phyloP scores from a whole-genome alignment of 441 rosid species.

The Aleurites moluccanus region DNA sequence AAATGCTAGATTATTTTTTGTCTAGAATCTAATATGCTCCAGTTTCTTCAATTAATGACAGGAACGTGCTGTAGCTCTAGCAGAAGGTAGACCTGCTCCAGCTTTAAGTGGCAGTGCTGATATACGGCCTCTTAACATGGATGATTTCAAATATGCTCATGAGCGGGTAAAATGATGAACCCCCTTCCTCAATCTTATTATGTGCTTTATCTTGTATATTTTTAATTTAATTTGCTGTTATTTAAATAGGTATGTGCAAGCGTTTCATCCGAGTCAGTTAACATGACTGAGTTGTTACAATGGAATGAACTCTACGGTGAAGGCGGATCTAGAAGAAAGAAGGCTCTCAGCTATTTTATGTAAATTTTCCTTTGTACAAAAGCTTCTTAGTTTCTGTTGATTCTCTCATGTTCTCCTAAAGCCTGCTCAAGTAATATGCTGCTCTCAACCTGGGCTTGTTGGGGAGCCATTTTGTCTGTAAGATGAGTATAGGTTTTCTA shows the following conservation, averaged over 20 bases:
- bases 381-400: slow-evolving; percentile 31
- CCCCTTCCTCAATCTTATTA: neutral
- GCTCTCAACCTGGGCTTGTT: slow-evolving; percentile 24
- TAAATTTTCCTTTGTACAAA: slow-evolving; percentile 48
- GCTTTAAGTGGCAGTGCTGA: slow-evolving; percentile 69
- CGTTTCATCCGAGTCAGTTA: slow-evolving; percentile 83
- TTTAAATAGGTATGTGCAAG: slow-evolving; percentile 78
- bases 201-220: neutral
- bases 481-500: slow-evolving; percentile 38
- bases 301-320: slow-evolving; percentile 96
- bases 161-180: slow-evolving; percentile 50
- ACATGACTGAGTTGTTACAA: slow-evolving; percentile 86
- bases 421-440: slow-evolving; percentile 35
- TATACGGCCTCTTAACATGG: slow-evolving; percentile 60
- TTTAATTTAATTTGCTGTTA: neutral
- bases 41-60: slow-evolving; percentile 26
- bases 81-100: slow-evolving; percentile 67
- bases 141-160: slow-evolving; percentile 69
- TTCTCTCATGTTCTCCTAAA: slow-evolving; percentile 25
- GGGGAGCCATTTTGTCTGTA: slow-evolving; percentile 51
- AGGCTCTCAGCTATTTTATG: slow-evolving; percentile 92
- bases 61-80: slow-evolving; percentile 63
- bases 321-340: slow-evolving; percentile 90
- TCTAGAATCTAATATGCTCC: slow-evolving; percentile 1
- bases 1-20: neutral